phyloP scores from a whole-genome alignment of 2,329 filamentous ascomycete species.

The Epichloe amarillans region DNA sequence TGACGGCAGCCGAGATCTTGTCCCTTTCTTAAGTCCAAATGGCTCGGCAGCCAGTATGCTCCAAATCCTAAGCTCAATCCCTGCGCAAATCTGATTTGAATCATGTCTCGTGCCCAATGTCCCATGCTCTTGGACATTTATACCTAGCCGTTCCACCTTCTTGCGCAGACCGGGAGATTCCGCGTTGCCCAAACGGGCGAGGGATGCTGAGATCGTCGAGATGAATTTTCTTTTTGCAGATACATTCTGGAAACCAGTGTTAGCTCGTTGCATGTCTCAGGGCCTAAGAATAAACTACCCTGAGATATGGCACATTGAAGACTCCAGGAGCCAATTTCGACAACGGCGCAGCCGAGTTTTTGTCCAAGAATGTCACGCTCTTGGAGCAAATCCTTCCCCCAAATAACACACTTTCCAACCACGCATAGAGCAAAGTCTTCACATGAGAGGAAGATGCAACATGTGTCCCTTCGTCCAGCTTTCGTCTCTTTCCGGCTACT shows the following conservation, averaged over 20 bases:
- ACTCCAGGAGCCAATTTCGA: slow-evolving; percentile 20
- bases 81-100: not conserved
- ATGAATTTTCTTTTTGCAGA: slow-evolving; percentile 15
- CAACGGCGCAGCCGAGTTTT: slow-evolving; percentile 12
- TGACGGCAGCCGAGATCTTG: not conserved
- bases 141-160: slow-evolving; percentile 11
- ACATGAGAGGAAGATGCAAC: not conserved
- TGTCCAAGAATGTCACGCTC: slow-evolving; percentile 10
- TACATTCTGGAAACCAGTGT: slow-evolving; percentile 12
- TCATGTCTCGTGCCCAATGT: not conserved
- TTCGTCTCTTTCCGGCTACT: not conserved
- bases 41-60: slow-evolving; percentile 11
- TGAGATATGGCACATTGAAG: slow-evolving; percentile 23
- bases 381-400: slow-evolving; percentile 14
- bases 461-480: not conserved
- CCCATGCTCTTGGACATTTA: not conserved
- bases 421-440: slow-evolving; percentile 1
- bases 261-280: not conserved
- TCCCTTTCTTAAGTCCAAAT: not conserved
- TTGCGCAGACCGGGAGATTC: slow-evolving; percentile 22
- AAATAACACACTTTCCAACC: slow-evolving; percentile 15
- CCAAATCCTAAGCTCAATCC: slow-evolving; percentile 13
- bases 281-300: slow-evolving; percentile 12
- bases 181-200: slow-evolving; percentile 20
- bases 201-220: slow-evolving; percentile 16